These are phyloP conservation scores for Geoglossum cookeanum DNA, from an alignment of 2,329 filamentous ascomycete species.

Conservation along the genomic window DNA sequence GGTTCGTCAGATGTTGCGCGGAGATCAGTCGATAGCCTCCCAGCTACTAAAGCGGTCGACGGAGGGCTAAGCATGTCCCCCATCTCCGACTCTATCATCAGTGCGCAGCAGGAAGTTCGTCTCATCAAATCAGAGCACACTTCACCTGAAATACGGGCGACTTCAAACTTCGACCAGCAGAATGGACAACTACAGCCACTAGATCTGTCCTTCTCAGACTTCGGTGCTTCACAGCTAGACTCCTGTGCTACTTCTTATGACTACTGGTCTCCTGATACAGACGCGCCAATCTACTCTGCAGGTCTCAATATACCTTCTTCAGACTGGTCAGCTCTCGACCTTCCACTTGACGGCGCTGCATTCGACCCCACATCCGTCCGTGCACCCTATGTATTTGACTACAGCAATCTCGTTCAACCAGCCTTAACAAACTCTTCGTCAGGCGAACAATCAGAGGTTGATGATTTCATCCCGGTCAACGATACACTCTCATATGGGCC, in stretches of 20 bases:
- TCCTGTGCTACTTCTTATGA: conserved; percentile 20
- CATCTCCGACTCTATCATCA: conserved; percentile 15
- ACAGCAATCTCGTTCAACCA: conserved; percentile 25
- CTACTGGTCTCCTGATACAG: conserved; percentile 25
- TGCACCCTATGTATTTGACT: conserved; percentile 25
- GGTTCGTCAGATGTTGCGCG: conserved; percentile 26
- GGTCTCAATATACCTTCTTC: conserved; percentile 23
- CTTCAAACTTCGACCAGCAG: conserved; percentile 1
- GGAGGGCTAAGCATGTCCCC: conserved; percentile 13
- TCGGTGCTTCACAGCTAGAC: conserved; percentile 1
- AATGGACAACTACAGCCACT: conserved; percentile 15
- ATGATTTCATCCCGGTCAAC: conserved; percentile 18
- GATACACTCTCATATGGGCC: conserved; percentile 3
- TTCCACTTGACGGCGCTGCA: conserved; percentile 18
- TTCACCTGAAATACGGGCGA: conserved; percentile 20
- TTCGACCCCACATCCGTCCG: conserved; percentile 15
- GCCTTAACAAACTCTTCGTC: conserved; percentile 26
- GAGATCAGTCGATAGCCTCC: conserved; percentile 33
- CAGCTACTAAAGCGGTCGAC: conserved; percentile 19
- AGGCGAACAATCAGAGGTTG: conserved; percentile 28
- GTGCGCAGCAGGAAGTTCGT: conserved; percentile 17
- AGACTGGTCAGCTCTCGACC: conserved; percentile 29
- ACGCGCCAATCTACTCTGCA: conserved; percentile 20
- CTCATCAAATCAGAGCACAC: conserved; percentile 26
- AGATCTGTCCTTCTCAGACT: conserved; percentile 16